Evolutionary conservation across 139 green algal species (phyloP), one percentile per base, ranked within the genome.

Genomic region (Coelastrella sp.): DNA sequence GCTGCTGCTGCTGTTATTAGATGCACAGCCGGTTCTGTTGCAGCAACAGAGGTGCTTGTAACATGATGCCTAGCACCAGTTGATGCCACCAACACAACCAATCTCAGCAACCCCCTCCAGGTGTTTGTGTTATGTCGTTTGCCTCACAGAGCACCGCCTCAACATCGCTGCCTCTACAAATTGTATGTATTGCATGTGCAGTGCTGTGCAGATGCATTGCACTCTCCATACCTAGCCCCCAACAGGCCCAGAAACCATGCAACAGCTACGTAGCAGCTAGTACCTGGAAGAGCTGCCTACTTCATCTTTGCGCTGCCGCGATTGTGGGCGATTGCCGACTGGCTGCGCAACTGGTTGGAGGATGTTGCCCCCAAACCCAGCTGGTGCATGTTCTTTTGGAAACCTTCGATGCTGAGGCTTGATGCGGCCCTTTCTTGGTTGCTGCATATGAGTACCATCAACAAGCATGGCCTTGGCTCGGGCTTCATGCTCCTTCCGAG

Each of bases 241-340:
- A 49, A 49, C 35, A 49, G 35, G 35, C 35, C 9, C 35, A 60
- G 75, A 60, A 61, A n/a, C 24, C 24, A 25, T 58, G 20, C 8
- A 7, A 57, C 25, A 80, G 9, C 24, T n/a, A 9, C 10, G 7
- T 60, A 24, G 25, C 9, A 20, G 24, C 25, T 25, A 60, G 24
- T 87, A 87, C 82, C 82, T 87, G n/a, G 82, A 87, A 5, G 82
- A 17, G 82, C 82, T 87, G 24, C 35, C 82, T 25, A 87, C 68
- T 24, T n/a, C 63, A 56, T 87, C 82, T 25, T 78, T 87, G 61
- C 82, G 35, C 6, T 66, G 82, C 11, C 63, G 35, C 63, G 61
- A 7, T 80, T 57, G 25, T 58, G 24, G 24, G 25, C 25, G 74
- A 80, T 7, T 15, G 10, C n/a, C 74, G 58, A 24, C 10, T 17